These are phyloP conservation scores for Boletus vinaceobasis DNA, from an alignment of 768 basidiomycete genomes.

Conservation along the genomic window DNA sequence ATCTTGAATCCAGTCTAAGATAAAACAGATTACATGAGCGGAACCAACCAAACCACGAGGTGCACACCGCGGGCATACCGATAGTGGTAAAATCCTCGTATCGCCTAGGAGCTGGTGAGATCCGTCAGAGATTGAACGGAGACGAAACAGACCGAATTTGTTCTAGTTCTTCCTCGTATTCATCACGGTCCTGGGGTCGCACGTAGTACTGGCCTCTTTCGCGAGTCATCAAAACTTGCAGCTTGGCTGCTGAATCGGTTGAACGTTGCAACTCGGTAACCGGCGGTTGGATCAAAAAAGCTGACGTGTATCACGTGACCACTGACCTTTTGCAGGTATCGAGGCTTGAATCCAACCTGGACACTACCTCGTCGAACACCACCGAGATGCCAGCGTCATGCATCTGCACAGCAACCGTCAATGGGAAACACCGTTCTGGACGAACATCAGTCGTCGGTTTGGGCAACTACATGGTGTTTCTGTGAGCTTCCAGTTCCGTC, in stretches of 20 bases:
- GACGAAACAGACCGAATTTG: constrained; percentile 50
- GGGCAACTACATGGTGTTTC: neutral
- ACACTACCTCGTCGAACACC: no score
- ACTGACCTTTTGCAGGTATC: neutral
- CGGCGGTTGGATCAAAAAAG: neutral
- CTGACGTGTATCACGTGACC: constrained; percentile 14
- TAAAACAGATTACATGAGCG: constrained; percentile 6
- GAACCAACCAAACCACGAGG: constrained; percentile 11
- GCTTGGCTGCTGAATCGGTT: neutral
- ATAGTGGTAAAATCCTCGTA: constrained; percentile 97
- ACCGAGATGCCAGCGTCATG: neutral
- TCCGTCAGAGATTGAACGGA: neutral
- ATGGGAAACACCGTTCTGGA: neutral
- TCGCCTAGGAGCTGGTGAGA: constrained; percentile 48
- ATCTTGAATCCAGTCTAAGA: constrained; percentile 94
- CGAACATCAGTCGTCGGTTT: neutral
- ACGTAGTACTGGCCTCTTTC: constrained; percentile 23
- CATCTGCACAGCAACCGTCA: neutral
- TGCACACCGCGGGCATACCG: constrained; percentile 47
- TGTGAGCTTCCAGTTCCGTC: constrained; percentile 2
- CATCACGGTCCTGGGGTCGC: constrained; percentile 31
- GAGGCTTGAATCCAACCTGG: neutral
- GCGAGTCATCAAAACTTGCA: constrained; percentile 19
- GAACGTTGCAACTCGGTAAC: neutral
- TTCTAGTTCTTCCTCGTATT: constrained; percentile 64